phyloP scores from a whole-genome alignment of 805 yeast genomes.

The Komagataella phaffii region DNA sequence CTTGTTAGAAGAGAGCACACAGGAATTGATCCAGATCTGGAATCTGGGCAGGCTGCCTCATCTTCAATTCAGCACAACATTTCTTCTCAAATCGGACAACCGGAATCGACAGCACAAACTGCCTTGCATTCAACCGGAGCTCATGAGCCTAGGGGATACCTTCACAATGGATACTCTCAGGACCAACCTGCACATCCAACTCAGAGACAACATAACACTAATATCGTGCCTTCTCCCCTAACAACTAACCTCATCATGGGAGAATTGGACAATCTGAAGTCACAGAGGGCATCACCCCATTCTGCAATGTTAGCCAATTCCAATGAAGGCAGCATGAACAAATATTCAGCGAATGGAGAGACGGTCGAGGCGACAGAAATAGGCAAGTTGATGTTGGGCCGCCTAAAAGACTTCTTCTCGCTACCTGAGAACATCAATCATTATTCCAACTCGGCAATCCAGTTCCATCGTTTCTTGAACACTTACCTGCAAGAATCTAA shows the following conservation, averaged over 20 bases:
- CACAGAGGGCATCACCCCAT: background rate
- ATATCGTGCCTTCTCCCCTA: background rate
- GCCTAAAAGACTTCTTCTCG: conserved; percentile 3
- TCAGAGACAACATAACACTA: background rate
- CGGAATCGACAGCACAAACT: background rate
- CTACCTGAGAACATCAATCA: background rate
- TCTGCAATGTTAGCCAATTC: background rate
- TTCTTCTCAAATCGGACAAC: background rate
- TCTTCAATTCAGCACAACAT: background rate
- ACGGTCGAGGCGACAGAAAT: conserved; percentile 1
- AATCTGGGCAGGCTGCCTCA: background rate
- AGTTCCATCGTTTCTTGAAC: conserved; percentile 1
- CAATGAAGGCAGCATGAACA: background rate
- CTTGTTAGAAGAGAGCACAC: conserved; percentile 12
- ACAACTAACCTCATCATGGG: conserved; percentile 1
- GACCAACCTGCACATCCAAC: background rate
- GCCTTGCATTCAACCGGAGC: background rate
- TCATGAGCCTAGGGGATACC: background rate
- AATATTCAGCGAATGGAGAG: conserved; percentile 1
- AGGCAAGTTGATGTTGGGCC: conserved; percentile 1
- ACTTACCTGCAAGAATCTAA: conserved; percentile 3
- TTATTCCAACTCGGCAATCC: background rate
- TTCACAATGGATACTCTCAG: background rate
- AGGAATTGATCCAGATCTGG: background rate
- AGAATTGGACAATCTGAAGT: conserved; percentile 2